These are phyloP conservation scores for Wickerhamomyces alni DNA, from an alignment of 805 yeast genomes.

Conservation along the genomic window DNA sequence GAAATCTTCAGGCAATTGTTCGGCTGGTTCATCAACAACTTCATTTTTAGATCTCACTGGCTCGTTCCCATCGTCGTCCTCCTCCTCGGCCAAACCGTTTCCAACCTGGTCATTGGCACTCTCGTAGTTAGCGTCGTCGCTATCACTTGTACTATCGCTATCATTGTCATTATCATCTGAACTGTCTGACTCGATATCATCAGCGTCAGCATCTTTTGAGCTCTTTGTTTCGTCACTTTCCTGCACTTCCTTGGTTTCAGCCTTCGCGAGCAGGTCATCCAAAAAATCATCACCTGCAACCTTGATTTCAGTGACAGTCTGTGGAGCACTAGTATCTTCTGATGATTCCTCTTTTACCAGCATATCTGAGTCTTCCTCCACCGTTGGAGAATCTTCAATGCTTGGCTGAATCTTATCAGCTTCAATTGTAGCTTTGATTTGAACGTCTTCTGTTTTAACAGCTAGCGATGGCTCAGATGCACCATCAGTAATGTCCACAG, in stretches of 20 bases:
- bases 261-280: slow-evolving; percentile 4
- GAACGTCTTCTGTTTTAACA: no score
- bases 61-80: slow-evolving; percentile 13
- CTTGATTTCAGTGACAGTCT: no score
- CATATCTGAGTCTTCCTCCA: no score
- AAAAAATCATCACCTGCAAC: neutral
- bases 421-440: no score
- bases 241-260: neutral
- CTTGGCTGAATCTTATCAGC: no score
- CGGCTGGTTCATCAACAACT: slow-evolving; percentile 58
- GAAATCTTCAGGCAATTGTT: slow-evolving; percentile 62
- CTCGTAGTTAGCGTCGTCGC: slow-evolving; percentile 5
- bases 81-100: slow-evolving; percentile 3
- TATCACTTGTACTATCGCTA: neutral
- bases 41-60: slow-evolving; percentile 83
- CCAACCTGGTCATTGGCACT: slow-evolving; percentile 5
- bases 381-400: no score
- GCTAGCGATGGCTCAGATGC: no score
- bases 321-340: no score
- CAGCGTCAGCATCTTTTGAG: slow-evolving; percentile 4
- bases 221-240: neutral
- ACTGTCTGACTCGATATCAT: neutral
- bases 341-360: no score
- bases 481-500: no score
- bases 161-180: slow-evolving; percentile 3